These are phyloP conservation scores for Entamoeba histolytica DNA, from an alignment of 208 protist genomes.

Conservation along the genomic window DNA sequence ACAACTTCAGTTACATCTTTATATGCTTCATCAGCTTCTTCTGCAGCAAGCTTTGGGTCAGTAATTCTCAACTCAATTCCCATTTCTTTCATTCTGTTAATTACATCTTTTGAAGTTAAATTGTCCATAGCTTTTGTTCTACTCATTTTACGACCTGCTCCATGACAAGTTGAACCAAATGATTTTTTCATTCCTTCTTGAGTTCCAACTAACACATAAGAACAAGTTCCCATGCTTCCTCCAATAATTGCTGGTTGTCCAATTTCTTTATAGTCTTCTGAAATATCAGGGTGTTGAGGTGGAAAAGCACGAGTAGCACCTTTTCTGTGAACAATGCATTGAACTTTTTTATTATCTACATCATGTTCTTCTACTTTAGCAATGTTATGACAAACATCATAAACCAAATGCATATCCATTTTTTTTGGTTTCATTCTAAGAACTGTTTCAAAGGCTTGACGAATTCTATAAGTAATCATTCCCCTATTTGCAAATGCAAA, in stretches of 20 bases:
- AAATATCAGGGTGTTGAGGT: conserved; percentile 52
- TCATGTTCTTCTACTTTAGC: conserved; percentile 55
- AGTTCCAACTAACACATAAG: conserved; percentile 56
- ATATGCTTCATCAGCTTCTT: conserved; percentile 39
- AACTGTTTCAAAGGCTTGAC: conserved; percentile 39
- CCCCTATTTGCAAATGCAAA: conserved; percentile 57
- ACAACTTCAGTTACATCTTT: conserved; percentile 29
- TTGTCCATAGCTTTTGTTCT: conserved; percentile 29
- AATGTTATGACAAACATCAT: conserved; percentile 67
- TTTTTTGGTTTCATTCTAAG: conserved; percentile 35
- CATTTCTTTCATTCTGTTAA: conserved; percentile 33
- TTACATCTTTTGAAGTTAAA: conserved; percentile 24
- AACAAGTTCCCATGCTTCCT: conserved; percentile 58
- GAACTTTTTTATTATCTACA: conserved; percentile 39
- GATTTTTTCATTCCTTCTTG: conserved; percentile 29
- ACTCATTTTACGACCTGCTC: conserved; percentile 43
- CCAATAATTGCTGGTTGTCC: conserved; percentile 64
- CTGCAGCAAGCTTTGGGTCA: conserved; percentile 50
- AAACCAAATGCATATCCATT: conserved; percentile 54
- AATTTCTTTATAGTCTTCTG: conserved; percentile 46
- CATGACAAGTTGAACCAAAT: conserved; percentile 44
- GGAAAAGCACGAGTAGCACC: conserved; percentile 58
- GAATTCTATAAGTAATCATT: conserved; percentile 48
- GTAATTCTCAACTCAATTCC: conserved; percentile 50
- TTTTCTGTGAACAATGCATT: conserved; percentile 58